Evolutionary conservation across 2,329 filamentous ascomycete genomes (phyloP), one percentile per base, ranked within the genome.

Genomic region (Cladosporium sp.): DNA sequence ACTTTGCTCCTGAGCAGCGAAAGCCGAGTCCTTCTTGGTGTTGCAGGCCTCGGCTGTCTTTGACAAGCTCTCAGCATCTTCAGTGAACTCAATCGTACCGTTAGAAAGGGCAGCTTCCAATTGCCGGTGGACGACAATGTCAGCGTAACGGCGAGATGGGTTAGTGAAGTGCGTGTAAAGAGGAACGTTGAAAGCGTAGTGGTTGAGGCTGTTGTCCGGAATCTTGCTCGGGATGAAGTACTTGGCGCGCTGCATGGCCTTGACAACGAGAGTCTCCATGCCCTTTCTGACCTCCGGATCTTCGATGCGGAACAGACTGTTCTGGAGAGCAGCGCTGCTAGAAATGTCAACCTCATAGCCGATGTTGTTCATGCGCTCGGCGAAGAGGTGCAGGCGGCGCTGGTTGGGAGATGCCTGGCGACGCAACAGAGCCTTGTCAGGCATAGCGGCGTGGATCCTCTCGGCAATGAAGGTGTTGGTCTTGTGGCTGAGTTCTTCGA

Each of bases 81-180:
- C 94, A 4, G 79, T 86, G 73, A 94, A 97, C 68, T 97, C 91
- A 48, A 90, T 81, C 61, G 87, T 83, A 62, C 89, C 90, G 56
- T 91, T 84, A 0, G 91, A 94, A 36, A 99, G 81, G 51, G 91
- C 85, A 59, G 89, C 83, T 70, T 97, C 92, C 24, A 99, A 81
- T 75, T 99, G 94, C 58, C 94, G 91, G 74, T 99, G 94, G 34
- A 97, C 94, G 66, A 97, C 80, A 60, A 99, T 87, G 71, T 99
- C 94, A 22, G 92, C 90, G 73, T 97, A 99, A 60, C 94, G 91
- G 56, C 94, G 88, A 19, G 91, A 95, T 1, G 94, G 94, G 73
- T 91, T 93, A 36, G 93, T 97, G 77, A 97, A 97, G 74, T 99
- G 94, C 66, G 94, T 97, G 80, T 97, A 99, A 12, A 96, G 77